Evolutionary conservation across 257 asterid species (phyloP), one percentile per base, ranked within the genome.

Genomic region (Primulina eburnea): DNA sequence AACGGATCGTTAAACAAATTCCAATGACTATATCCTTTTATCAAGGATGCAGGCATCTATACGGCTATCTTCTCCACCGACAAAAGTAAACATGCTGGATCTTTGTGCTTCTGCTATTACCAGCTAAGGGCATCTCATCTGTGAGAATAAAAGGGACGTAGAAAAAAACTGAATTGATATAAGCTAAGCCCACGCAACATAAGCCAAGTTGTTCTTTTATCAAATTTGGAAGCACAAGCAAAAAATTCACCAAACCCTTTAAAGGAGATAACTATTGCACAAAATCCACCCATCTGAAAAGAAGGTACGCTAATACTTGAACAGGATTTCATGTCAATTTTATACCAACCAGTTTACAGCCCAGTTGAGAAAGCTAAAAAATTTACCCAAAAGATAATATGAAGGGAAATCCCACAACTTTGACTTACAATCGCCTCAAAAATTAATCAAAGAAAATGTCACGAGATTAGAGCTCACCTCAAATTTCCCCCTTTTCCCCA

Each of bases 381-480:
- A 7, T 2, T 63, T 35, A 24, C 55, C 14, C 7, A 10, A 4
- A 64, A 1, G 24, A 18, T 18, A 57, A 12, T 7, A 18, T 8
- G 43, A 18, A 38, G 29, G 29, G 55, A 65, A 47, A 35, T 34
- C 16, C 29, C 50, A 65, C 75, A 56, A 18, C 60, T 38, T 62
- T 35, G 43, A 71, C 33, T 57, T 52, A 32, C 62, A 64, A 76
- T 64, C 8, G 35, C 63, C 53, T 40, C 30, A 43, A 7, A 72
- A 47, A 38, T 35, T 62, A 53, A 67, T 72, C 80, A 79, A 79
- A 69, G 73, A 58, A 77, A 52, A 58, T 37, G 69, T 52, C 47
- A 66, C 76, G 68, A 77, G 80, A 78, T 77, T 80, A 78, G 73
- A 66, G 77, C 79, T 70, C 73, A 77, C 77, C 82, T 34, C 60